phyloP scores from a whole-genome alignment of 2,329 filamentous ascomycete genomes.

The Gremmenia infestans region DNA sequence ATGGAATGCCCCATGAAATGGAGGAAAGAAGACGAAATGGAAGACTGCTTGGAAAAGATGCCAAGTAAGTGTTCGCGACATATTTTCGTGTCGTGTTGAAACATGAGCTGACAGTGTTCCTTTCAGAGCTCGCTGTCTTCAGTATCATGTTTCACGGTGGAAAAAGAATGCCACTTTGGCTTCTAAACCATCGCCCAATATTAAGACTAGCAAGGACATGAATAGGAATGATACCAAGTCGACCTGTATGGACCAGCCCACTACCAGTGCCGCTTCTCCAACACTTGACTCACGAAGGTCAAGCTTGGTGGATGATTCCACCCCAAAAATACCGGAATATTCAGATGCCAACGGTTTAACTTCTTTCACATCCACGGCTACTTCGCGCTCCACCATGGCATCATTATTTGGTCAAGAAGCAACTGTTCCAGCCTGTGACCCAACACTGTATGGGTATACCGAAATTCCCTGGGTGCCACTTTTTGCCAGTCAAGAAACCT shows the following conservation, averaged over 20 bases:
- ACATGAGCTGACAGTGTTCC: background rate
- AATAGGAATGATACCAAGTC: background rate
- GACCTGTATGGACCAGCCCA: background rate
- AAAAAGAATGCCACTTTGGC: background rate
- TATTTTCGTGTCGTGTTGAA: too few species aligned
- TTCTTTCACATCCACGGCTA: background rate
- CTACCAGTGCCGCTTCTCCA: background rate
- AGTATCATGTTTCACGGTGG: background rate
- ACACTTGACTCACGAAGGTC: too few species aligned
- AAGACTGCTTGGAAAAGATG: background rate
- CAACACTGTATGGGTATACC: background rate
- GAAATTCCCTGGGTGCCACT: background rate
- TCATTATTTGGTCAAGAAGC: background rate
- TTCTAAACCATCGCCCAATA: background rate
- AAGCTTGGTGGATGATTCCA: too few species aligned
- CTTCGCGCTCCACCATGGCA: background rate
- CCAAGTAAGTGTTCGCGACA: background rate
- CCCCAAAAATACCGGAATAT: too few species aligned
- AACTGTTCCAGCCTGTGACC: background rate
- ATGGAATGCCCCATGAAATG: background rate
- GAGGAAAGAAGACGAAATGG: background rate
- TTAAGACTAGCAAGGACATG: background rate
- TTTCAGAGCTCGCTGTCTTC: background rate
- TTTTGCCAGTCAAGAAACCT: background rate
- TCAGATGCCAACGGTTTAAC: background rate